These are phyloP conservation scores for Penicillium atrosanguineum DNA, from an alignment of 495 filamentous ascomycete genomes.

Conservation along the genomic window DNA sequence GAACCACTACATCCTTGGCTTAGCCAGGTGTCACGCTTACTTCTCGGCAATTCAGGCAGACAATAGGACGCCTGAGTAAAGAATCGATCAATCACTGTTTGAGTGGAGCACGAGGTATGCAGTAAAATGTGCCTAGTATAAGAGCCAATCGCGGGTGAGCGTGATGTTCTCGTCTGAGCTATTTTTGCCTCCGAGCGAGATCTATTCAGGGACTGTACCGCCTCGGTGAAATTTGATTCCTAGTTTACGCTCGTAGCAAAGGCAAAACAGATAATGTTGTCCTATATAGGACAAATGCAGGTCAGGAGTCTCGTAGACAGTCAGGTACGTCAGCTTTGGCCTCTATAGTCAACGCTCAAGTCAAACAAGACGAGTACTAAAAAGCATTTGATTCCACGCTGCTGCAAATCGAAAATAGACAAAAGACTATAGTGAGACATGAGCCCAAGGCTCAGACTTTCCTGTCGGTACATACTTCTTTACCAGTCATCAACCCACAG, in stretches of 20 bases:
- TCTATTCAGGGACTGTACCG: slow-evolving; percentile 1
- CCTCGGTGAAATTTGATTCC: background rate
- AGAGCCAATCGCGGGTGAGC: background rate
- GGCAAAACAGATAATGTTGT: background rate
- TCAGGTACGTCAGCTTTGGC: background rate
- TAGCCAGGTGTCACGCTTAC: background rate
- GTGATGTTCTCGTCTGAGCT: background rate
- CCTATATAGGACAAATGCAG: background rate
- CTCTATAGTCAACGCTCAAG: background rate
- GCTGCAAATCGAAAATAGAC: background rate
- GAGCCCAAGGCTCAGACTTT: background rate
- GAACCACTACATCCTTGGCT: background rate
- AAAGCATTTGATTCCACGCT: background rate
- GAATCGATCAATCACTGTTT: background rate
- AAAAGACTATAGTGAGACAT: background rate
- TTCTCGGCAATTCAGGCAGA: background rate
- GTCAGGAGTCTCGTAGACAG: background rate
- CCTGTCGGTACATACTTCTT: background rate
- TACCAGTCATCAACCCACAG: background rate
- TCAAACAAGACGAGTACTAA: background rate
- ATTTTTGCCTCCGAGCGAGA: background rate
- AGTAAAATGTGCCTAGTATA: background rate
- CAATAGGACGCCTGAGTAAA: background rate
- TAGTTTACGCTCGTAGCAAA: background rate
- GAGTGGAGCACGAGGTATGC: background rate